Base-by-base conservation (phyloP, 805 yeast genomes). In the Starmerella bacillaris region DNA sequence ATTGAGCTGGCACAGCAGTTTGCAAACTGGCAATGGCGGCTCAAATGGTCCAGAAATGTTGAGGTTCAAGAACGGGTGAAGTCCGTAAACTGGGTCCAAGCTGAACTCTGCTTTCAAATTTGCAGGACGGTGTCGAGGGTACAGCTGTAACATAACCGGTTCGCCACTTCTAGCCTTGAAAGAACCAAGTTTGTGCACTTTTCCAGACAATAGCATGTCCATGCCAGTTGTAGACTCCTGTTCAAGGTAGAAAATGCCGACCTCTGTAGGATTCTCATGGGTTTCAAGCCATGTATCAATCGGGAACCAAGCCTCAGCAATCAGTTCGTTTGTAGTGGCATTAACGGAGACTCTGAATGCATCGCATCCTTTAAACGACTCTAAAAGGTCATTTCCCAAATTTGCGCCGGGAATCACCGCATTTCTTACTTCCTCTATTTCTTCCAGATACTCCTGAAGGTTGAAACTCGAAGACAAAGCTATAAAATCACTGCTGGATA, bases 1-100 rank as follows among this genome's bases (percentile, higher is more conserved):
- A 6, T 62, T 59, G 19, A 65, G 49, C 41, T 57, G 56, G 20
- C 63, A 50, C 41, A 54, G 68, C 12, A 67, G 56, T 24, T 56
- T 55, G 53, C 78, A 71, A 3, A 46, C 37, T 1, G 43, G 46
- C 4, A 47, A 47, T n/a, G 40, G 37, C 2, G 19, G 28, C 1
- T 26, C 16, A 18, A 28, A 34, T 21, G 11, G 14, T 14, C 22
- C 22, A 6, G 5, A 7, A 7, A 40, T 28, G 4, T 17, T 22
- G 11, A 47, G 27, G 4, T 27, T 18, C 4, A 49, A 27, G 3
- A 29, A 22, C 3, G 52, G 52, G 33, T 49, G 53, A 36, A 49
- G 36, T 4, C 53, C 53, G 24, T 43, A 40, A 2, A 48, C 48
- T 33, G 34, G 39, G 16, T 14, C 26, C n/a, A 47, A 26, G 16